Conservation (phyloP, 2,329 filamentous ascomycete genomes). For the Arthrobotrys conoides region DNA sequence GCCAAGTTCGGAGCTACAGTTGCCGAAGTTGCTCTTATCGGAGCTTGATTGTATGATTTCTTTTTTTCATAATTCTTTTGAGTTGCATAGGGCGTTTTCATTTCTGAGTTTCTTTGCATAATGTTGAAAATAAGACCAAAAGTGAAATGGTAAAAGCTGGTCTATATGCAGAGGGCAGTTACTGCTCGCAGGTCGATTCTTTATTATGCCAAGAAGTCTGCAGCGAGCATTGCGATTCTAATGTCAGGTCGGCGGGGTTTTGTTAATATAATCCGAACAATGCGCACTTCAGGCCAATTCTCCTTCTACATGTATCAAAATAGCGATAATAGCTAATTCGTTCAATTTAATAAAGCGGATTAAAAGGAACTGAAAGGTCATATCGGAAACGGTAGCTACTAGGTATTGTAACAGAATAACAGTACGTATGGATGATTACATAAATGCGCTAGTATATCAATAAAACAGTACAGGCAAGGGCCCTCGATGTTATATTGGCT, state of each 20-base stretch:
- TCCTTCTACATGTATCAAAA: constrained; percentile 32
- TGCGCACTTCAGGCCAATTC: neutral
- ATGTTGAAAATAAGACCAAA: neutral
- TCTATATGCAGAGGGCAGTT: neutral
- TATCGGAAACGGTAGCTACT: neutral
- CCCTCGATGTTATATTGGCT: neutral
- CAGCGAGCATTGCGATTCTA: neutral
- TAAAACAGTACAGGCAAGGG: constrained; percentile 1
- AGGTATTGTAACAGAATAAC: neutral
- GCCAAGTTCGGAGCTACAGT: constrained; percentile 51
- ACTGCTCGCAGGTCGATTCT: constrained; percentile 13
- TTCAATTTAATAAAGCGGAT: constrained; percentile 6
- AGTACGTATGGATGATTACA: neutral
- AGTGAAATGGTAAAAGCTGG: neutral
- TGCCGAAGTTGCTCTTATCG: constrained; percentile 56
- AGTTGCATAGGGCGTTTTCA: constrained; percentile 42
- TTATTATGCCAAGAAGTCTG: neutral
- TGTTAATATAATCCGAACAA: neutral
- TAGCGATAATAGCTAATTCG: constrained; percentile 26
- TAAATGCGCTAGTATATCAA: neutral
- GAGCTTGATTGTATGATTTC: constrained; percentile 27
- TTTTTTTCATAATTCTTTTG: neutral
- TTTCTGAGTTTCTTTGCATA: constrained; percentile 15
- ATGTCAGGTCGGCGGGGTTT: neutral
- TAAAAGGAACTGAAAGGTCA: neutral